Evolutionary conservation across 106 monocot genomes (phyloP).

Genomic region (Agapanthus africanus): DNA sequence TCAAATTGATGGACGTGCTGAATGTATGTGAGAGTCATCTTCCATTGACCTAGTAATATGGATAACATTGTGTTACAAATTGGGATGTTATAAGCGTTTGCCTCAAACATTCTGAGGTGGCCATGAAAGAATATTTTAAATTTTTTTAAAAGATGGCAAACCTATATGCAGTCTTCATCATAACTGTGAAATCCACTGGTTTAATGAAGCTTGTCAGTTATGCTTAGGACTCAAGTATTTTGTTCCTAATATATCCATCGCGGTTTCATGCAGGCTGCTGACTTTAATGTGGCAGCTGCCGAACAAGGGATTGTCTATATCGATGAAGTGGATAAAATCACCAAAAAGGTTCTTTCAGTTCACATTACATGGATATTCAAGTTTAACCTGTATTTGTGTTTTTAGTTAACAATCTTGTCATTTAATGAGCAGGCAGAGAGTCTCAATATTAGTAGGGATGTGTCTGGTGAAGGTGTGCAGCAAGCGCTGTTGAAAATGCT

Average conservation of each 20-base stretch:
- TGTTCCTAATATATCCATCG: neutral
- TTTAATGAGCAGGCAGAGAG: constrained; percentile 42
- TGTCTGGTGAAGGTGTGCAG: constrained; percentile 87
- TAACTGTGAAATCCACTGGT: neutral
- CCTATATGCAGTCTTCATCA: neutral
- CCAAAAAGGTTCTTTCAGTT: constrained; percentile 44
- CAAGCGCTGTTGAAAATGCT: constrained; percentile 86
- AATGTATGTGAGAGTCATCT: too few relatives aligned
- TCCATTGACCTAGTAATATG: neutral
- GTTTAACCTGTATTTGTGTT: neutral
- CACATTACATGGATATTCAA: neutral
- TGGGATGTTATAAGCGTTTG: neutral
- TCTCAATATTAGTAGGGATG: constrained; percentile 69
- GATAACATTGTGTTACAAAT: neutral
- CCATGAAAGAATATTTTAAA: neutral
- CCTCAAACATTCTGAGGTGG: neutral
- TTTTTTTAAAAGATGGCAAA: neutral
- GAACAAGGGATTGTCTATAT: constrained; percentile 69
- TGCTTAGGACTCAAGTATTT: neutral
- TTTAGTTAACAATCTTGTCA: neutral
- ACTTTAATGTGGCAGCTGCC: constrained; percentile 59
- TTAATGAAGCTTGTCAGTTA: neutral
- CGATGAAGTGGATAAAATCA: constrained; percentile 75
- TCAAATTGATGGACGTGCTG: neutral
- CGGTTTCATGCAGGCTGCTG: constrained; percentile 38